phyloP scores from a whole-genome alignment of 208 protist genomes.

The Crithidia fasciculata region DNA sequence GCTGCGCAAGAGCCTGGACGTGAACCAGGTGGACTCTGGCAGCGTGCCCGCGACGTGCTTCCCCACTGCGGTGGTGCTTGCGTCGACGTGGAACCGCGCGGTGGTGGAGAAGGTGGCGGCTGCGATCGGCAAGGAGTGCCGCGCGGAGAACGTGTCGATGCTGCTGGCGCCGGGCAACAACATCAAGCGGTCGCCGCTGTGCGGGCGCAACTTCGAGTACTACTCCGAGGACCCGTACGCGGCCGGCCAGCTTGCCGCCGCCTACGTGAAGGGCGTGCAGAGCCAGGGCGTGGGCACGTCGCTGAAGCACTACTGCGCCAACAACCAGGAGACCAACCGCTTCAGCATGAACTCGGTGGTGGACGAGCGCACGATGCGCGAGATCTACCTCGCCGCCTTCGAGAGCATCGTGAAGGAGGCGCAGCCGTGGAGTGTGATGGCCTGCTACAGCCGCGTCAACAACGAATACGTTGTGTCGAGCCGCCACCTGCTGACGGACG shows the following conservation, averaged over 20 bases:
- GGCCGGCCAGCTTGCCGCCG: slow-evolving; percentile 12
- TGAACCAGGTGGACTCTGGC: too few relatives aligned
- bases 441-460: too few relatives aligned
- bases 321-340: slow-evolving; percentile 50
- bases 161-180: slow-evolving; percentile 27
- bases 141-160: slow-evolving; percentile 15
- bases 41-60: slow-evolving; percentile 25
- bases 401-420: slow-evolving; percentile 31
- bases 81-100: slow-evolving; percentile 31
- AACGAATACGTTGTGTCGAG: too few relatives aligned
- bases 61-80: slow-evolving; percentile 19
- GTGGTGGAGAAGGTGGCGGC: slow-evolving; percentile 6
- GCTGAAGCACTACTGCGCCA: slow-evolving; percentile 51
- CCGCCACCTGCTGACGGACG: too few relatives aligned
- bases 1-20: too few relatives aligned
- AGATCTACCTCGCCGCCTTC: slow-evolving; percentile 59
- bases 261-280: slow-evolving; percentile 40
- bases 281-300: slow-evolving; percentile 32
- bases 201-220: slow-evolving; percentile 61
- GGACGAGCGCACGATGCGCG: slow-evolving; percentile 48
- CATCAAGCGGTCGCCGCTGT: slow-evolving; percentile 37
- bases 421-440: slow-evolving; percentile 33
- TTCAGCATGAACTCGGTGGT: slow-evolving; percentile 12
- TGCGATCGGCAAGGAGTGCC: slow-evolving; percentile 23
- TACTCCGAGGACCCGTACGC: slow-evolving; percentile 49